phyloP scores from a whole-genome alignment of 1,284 basidiomycete species.

The Irpex sp. region DNA sequence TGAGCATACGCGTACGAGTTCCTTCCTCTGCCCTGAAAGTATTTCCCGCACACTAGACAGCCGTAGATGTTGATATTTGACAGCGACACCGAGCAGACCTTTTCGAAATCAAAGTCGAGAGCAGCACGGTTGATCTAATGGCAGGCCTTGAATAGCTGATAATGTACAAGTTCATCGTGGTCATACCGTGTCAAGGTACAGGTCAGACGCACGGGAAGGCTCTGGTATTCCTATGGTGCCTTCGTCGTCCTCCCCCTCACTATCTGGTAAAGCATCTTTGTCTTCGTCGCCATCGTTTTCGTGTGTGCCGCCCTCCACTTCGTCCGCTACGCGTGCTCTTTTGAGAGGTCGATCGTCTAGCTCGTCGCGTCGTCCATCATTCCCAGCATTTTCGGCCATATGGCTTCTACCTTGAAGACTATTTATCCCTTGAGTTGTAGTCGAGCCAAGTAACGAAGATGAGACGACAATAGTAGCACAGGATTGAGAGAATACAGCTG shows the following conservation, averaged over 20 bases:
- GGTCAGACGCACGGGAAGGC: conserved; percentile 69
- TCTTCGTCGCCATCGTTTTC: not conserved
- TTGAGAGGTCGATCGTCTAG: conserved; percentile 22
- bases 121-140: conserved; percentile 75
- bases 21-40: conserved; percentile 95
- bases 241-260: conserved; percentile 43
- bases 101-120: conserved; percentile 99
- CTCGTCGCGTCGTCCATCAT: conserved; percentile 9
- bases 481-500: too few species aligned
- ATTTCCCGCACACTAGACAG: conserved; percentile 97
- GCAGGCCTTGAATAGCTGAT: not conserved
- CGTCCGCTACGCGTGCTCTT: conserved; percentile 19
- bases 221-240: conserved; percentile 33
- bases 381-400: not conserved
- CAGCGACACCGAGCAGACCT: conserved; percentile 94
- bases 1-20: conserved; percentile 95
- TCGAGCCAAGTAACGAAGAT: too few species aligned
- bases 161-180: conserved; percentile 8
- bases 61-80: conserved; percentile 98
- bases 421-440: too few species aligned
- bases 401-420: not conserved
- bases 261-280: conserved; percentile 37
- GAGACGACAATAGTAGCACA: too few species aligned
- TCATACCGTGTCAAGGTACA: conserved; percentile 93
- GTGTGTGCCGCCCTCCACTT: not conserved